Percentiles rank a stretch among this genome's conserved stretches.
Evolutionary conservation across 2,329 filamentous ascomycete genomes (phyloP).

Genomic region (Sporothrix inflata): DNA sequence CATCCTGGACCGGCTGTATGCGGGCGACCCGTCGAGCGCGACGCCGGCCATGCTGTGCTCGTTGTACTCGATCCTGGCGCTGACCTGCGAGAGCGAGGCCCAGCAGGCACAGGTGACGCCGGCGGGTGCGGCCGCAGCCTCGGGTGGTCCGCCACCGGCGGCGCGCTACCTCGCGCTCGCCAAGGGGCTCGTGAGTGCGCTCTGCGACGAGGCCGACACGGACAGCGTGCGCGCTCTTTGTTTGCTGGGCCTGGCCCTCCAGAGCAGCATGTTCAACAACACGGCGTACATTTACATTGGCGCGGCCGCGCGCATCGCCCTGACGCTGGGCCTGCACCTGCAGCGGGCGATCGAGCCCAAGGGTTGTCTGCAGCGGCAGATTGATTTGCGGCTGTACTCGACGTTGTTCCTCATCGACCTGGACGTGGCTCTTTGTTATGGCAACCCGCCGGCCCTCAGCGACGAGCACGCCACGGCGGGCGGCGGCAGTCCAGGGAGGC

Average conservation of each 20-base stretch:
- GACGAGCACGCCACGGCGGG: constrained; percentile 33
- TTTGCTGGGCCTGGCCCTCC: constrained; percentile 36
- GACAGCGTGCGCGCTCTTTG: constrained; percentile 38
- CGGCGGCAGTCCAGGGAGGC: not conserved
- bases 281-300: constrained; percentile 39
- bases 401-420: constrained; percentile 38
- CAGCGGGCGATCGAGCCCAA: constrained; percentile 34
- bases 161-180: constrained; percentile 37
- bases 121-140: not conserved
- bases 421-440: constrained; percentile 37
- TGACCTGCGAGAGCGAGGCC: constrained; percentile 39
- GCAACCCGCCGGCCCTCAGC: constrained; percentile 37
- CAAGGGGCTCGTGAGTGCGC: constrained; percentile 35
- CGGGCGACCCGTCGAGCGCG: constrained; percentile 36
- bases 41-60: constrained; percentile 37
- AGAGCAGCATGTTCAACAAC: constrained; percentile 37
- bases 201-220: constrained; percentile 38
- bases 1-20: constrained; percentile 37
- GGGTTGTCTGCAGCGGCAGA: constrained; percentile 37
- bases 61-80: constrained; percentile 37
- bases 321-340: constrained; percentile 37
- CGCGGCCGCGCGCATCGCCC: constrained; percentile 37
- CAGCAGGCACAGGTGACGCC: not conserved
- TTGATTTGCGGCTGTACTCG: constrained; percentile 37
- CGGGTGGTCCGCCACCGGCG: constrained; percentile 27